A percentile compares a stretch with the other conserved stretches of the same genome.
phyloP scores from a whole-genome alignment of 495 filamentous ascomycete species.

The Astrothelium subdiscretum region DNA sequence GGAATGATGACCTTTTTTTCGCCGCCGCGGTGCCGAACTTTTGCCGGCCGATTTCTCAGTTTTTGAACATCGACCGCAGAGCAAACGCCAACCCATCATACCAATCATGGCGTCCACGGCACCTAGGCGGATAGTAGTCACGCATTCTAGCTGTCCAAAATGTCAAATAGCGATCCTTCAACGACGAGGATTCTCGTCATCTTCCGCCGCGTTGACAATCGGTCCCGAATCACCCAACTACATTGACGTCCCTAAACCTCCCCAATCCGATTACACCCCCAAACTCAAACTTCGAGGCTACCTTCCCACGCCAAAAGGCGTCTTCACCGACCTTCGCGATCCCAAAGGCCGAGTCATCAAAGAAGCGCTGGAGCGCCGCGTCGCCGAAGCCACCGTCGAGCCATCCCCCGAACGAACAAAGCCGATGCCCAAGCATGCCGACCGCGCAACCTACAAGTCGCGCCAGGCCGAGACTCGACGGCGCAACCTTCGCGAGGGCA shows the following conservation, averaged over 20 bases:
- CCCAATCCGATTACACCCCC: conserved; percentile 30
- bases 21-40: neutral
- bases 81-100: neutral
- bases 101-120: neutral
- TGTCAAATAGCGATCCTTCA: conserved; percentile 1
- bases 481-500: conserved; percentile 51
- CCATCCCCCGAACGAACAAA: conserved; percentile 27
- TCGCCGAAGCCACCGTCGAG: conserved; percentile 11
- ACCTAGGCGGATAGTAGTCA: neutral
- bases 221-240: conserved; percentile 62
- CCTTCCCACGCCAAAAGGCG: conserved; percentile 55
- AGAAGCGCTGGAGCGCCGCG: conserved; percentile 41
- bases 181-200: conserved; percentile 34
- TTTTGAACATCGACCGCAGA: neutral
- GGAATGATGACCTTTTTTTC: neutral
- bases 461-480: conserved; percentile 48
- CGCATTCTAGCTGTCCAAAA: neutral
- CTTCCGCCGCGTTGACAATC: conserved; percentile 25
- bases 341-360: conserved; percentile 34
- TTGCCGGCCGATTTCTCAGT: neutral
- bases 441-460: conserved; percentile 48
- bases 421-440: conserved; percentile 1
- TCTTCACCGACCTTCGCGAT: conserved; percentile 37
- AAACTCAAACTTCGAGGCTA: conserved; percentile 52
- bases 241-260: conserved; percentile 57